Evolutionary conservation across 805 yeast genomes (phyloP).

Genomic region (Saccharomyces kudriavzevii): DNA sequence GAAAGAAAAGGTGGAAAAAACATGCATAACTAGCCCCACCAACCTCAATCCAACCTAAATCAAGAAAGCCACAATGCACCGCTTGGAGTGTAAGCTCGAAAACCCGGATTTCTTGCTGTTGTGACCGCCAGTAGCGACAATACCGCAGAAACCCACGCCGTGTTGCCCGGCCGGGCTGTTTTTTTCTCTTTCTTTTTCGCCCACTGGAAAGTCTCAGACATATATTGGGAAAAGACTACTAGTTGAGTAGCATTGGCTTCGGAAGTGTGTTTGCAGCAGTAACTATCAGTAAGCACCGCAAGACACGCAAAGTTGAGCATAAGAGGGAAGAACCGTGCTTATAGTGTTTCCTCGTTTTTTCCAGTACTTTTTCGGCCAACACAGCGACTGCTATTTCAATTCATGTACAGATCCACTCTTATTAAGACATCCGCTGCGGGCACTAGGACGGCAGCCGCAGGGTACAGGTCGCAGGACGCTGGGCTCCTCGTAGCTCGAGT

Average conservation of each 20-base stretch:
- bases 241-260: neutral
- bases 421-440: neutral
- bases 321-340: conserved; percentile 4
- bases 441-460: neutral
- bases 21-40: too few species aligned
- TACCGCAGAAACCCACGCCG: neutral
- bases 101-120: too few species aligned
- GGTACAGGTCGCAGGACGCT: neutral
- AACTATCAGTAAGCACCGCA: neutral
- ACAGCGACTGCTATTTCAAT: neutral
- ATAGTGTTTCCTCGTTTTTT: neutral
- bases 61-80: too few species aligned
- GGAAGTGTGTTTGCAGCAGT: neutral
- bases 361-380: neutral
- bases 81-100: too few species aligned
- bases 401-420: neutral
- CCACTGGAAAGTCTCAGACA: neutral
- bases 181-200: neutral
- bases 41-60: too few species aligned
- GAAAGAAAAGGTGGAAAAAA: too few species aligned
- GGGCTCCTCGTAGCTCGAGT: neutral
- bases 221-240: neutral
- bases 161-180: neutral
- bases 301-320: conserved; percentile 3
- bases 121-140: neutral